phyloP scores from a whole-genome alignment of 225 moss, liverwort and hornwort genomes.

The Bryum argenteum region DNA sequence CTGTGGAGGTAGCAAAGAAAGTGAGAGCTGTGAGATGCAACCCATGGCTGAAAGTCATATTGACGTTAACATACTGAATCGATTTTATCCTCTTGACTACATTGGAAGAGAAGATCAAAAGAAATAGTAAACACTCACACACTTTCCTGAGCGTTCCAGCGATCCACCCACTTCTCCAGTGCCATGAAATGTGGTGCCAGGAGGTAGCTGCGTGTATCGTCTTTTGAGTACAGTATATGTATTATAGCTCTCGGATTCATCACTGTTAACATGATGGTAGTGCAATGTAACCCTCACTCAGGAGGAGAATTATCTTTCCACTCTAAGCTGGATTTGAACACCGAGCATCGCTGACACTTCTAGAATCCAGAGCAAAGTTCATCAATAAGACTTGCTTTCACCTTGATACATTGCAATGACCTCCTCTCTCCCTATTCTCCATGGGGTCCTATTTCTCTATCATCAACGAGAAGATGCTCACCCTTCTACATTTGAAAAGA shows the following conservation, averaged over 20 bases:
- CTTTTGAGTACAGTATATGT: constrained; percentile 5
- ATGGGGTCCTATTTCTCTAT: neutral
- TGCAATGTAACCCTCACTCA: constrained; percentile 19
- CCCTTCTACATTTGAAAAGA: too few relatives aligned
- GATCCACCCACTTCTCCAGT: constrained; percentile 79
- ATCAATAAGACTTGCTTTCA: neutral
- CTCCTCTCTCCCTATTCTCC: neutral
- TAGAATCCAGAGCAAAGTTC: neutral
- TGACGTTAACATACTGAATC: neutral
- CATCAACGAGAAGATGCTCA: neutral
- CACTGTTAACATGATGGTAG: constrained; percentile 5
- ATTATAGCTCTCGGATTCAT: constrained; percentile 8
- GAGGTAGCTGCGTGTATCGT: constrained; percentile 53
- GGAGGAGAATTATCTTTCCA: neutral
- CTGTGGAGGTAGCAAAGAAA: constrained; percentile 32
- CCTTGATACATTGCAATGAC: constrained; percentile 6
- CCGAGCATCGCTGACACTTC: neutral
- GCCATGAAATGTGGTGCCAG: constrained; percentile 81
- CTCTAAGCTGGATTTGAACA: constrained; percentile 17
- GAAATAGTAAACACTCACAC: constrained; percentile 44
- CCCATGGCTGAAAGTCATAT: neutral
- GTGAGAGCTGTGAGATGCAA: neutral
- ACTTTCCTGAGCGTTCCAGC: constrained; percentile 73
- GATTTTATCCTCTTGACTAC: neutral
- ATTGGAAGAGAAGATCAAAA: too few relatives aligned